Percentiles rank a stretch among this genome's conserved stretches.
Conservation (phyloP, 2,329 filamentous ascomycete genomes). For the Escovopsis weberi region DNA sequence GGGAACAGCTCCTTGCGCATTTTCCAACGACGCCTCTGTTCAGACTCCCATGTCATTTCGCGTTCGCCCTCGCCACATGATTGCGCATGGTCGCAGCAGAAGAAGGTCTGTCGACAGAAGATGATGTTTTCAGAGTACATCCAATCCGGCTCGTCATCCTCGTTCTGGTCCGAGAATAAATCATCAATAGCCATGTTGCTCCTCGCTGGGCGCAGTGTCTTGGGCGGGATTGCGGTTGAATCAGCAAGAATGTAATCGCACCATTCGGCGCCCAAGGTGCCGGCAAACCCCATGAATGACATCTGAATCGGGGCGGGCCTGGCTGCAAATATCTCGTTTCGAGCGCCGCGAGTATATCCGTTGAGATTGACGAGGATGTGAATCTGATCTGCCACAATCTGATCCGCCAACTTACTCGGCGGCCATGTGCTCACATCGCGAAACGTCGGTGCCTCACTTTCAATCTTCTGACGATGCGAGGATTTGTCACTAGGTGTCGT, state of each 20-base stretch:
- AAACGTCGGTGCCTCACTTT: constrained; percentile 83
- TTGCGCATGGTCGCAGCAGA: constrained; percentile 93
- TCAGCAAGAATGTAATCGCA: constrained; percentile 95
- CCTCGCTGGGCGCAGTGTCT: constrained; percentile 67
- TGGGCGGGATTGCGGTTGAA: constrained; percentile 66
- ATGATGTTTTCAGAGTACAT: constrained; percentile 96
- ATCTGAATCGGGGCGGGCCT: constrained; percentile 92
- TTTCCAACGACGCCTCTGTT: constrained; percentile 68
- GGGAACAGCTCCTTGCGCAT: constrained; percentile 94
- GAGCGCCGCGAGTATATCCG: constrained; percentile 89
- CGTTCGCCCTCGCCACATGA: constrained; percentile 62
- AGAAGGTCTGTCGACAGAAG: constrained; percentile 88
- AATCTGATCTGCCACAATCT: constrained; percentile 77
- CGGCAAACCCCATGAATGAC: constrained; percentile 99
- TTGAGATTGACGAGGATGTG: constrained; percentile 97
- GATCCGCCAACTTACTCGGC: constrained; percentile 66
- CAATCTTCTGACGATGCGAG: constrained; percentile 79
- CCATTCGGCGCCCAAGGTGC: constrained; percentile 92
- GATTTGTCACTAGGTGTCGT: constrained; percentile 87
- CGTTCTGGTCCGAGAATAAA: constrained; percentile 49
- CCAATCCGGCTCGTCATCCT: constrained; percentile 63
- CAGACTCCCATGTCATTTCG: constrained; percentile 64
- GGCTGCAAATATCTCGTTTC: constrained; percentile 93
- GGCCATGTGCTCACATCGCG: constrained; percentile 78
- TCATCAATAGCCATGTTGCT: constrained; percentile 63